These are phyloP conservation scores for Vicia sativa DNA, from an alignment of 306 rosid species.

Conservation along the genomic window DNA sequence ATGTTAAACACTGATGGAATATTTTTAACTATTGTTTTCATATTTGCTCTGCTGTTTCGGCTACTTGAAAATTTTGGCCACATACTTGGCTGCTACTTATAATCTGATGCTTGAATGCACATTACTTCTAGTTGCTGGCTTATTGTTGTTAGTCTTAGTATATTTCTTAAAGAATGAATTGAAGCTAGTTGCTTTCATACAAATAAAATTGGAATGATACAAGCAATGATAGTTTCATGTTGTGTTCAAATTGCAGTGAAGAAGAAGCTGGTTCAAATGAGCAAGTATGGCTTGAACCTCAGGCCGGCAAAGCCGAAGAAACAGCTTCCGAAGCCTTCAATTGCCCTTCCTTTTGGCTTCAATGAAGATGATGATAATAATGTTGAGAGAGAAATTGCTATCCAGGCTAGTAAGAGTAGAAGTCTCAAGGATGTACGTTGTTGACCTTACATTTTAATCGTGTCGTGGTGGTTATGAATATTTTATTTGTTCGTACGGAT, in stretches of 20 bases:
- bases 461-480: background rate
- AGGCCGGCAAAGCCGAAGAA: conserved; percentile 65
- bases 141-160: background rate
- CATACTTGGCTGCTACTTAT: background rate
- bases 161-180: background rate
- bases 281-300: conserved; percentile 85
- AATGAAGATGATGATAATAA: conserved; percentile 67
- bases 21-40: no score
- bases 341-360: conserved; percentile 62
- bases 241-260: conserved; percentile 30
- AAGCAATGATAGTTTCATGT: background rate
- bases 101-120: conserved; percentile 21
- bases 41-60: background rate
- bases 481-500: background rate
- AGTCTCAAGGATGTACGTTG: conserved; percentile 72
- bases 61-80: background rate
- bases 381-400: conserved; percentile 80
- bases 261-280: conserved; percentile 49
- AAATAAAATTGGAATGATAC: conserved; percentile 21
- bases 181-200: background rate
- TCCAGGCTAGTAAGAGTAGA: conserved; percentile 83
- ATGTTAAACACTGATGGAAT: no score
- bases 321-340: conserved; percentile 55
- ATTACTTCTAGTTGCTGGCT: conserved; percentile 6
- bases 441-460: conserved; percentile 16